Evolutionary conservation across 768 basidiomycete genomes (phyloP).

Genomic region (Pleurotus tuber-regium): DNA sequence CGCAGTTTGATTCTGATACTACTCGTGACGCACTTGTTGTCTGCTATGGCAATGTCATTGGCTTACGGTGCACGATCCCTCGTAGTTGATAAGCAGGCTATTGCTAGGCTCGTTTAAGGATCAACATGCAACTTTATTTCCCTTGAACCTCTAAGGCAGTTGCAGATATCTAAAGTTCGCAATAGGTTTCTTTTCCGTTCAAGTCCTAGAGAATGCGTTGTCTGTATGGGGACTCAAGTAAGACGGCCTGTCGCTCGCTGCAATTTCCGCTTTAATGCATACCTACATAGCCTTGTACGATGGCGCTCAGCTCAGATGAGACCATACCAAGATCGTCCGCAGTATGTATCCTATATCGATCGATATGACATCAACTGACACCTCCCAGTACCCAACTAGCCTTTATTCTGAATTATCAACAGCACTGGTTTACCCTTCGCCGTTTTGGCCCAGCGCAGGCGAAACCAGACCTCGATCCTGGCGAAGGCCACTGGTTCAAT

Average conservation of each 20-base stretch:
- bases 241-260: conserved; percentile 17
- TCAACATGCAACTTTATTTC: too few relatives aligned
- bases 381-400: conserved; percentile 68
- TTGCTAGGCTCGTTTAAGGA: too few relatives aligned
- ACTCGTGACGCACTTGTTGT: too few relatives aligned
- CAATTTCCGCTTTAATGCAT: conserved; percentile 13
- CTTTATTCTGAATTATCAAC: conserved; percentile 82
- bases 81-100: too few relatives aligned
- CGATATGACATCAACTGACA: background rate
- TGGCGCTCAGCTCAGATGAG: conserved; percentile 87
- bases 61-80: too few relatives aligned
- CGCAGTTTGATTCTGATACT: too few relatives aligned
- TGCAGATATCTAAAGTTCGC: background rate
- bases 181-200: conserved; percentile 87
- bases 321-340: conserved; percentile 68
- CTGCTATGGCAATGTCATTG: too few relatives aligned
- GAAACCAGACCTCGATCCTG: conserved; percentile 40
- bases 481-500: conserved; percentile 82
- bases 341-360: conserved; percentile 45
- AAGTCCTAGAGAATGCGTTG: conserved; percentile 83
- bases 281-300: conserved; percentile 58
- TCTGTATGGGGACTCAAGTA: conserved; percentile 83
- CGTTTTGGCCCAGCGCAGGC: conserved; percentile 56
- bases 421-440: conserved; percentile 89
- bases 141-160: conserved; percentile 8